These are phyloP conservation scores for Oryza longistaminata DNA, from an alignment of 176 grass and related monocot genomes.

Conservation along the genomic window DNA sequence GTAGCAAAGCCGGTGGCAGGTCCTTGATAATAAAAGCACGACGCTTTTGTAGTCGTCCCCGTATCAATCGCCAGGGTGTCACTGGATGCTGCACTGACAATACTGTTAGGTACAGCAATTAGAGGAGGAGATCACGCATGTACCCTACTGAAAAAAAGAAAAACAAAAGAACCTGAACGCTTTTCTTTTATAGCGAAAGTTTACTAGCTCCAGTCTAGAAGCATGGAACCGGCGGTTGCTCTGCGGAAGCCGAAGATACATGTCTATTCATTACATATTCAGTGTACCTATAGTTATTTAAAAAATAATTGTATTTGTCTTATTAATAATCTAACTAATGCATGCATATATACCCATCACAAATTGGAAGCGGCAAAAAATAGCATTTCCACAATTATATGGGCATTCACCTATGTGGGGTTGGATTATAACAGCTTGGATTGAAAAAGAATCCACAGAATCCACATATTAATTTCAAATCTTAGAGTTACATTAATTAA, in stretches of 20 bases:
- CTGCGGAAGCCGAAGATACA: not conserved
- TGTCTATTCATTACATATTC: no score
- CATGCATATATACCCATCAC: not conserved
- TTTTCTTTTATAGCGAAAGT: not conserved
- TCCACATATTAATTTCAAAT: no score
- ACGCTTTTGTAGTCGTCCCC: not conserved
- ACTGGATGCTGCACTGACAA: not conserved
- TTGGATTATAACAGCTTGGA: no score
- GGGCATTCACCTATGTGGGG: no score
- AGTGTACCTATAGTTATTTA: no score
- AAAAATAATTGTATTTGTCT: not conserved
- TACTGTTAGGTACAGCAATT: slow-evolving; percentile 31
- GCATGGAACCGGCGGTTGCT: not conserved
- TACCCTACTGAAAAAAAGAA: not conserved
- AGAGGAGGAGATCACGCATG: not conserved
- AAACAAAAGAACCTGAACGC: not conserved
- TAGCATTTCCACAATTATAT: no score
- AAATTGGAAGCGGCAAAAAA: not conserved
- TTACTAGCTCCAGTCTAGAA: not conserved
- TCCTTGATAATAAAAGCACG: not conserved
- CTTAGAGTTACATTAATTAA: no score
- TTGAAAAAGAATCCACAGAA: no score
- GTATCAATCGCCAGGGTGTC: slow-evolving; percentile 45
- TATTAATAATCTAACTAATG: no score
- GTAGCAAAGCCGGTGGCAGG: not conserved